A percentile compares a stretch with the other conserved stretches of the same genome.
Evolutionary conservation across 2,329 filamentous ascomycete species (phyloP).

Genomic region (Fusarium tanahbumbuense): DNA sequence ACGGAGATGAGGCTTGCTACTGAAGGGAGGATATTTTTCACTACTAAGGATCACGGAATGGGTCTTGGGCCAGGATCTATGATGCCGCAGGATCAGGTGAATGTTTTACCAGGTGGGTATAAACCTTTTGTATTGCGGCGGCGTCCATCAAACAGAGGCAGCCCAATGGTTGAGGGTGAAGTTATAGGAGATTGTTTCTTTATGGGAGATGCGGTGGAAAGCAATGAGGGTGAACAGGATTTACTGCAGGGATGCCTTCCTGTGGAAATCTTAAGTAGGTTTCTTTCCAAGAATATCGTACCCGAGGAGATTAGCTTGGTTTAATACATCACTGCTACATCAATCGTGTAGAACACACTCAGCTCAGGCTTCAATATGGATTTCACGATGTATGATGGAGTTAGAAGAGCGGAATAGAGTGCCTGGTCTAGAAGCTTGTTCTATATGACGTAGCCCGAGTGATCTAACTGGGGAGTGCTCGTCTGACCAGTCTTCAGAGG

Average conservation of each 20-base stretch:
- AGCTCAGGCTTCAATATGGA: too few relatives aligned
- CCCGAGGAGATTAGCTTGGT: too few relatives aligned
- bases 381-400: too few relatives aligned
- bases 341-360: too few relatives aligned
- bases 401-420: too few relatives aligned
- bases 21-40: neutral
- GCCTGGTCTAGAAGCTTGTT: neutral
- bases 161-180: accelerated
- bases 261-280: neutral
- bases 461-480: too few relatives aligned
- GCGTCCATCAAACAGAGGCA: too few relatives aligned
- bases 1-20: neutral
- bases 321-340: too few relatives aligned
- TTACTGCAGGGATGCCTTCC: neutral
- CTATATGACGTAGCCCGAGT: neutral
- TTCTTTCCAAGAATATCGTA: neutral
- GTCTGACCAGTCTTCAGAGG: neutral
- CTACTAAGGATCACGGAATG: neutral
- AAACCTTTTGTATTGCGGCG: too few relatives aligned
- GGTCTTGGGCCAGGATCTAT: neutral
- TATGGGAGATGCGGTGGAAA: too few relatives aligned
- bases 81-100: accelerated
- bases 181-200: neutral
- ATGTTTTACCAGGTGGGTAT: neutral
- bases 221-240: too few relatives aligned